Conservation (phyloP, 176 grass and related monocot genomes). For the Themeda triandra region DNA sequence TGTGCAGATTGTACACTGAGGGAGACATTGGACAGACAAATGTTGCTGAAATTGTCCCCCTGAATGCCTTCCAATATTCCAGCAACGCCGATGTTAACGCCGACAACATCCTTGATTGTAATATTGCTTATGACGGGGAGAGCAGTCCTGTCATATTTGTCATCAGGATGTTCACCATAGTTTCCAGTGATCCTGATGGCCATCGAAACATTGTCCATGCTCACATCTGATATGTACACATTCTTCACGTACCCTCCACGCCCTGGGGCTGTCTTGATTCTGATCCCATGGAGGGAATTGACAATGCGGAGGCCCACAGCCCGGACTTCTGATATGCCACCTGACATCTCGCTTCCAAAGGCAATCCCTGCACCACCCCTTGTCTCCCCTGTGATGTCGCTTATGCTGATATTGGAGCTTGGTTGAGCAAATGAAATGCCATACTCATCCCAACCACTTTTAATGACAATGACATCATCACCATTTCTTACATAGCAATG, state of each 20-base stretch:
- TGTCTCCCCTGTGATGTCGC: conserved; percentile 56
- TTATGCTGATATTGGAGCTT: conserved; percentile 90
- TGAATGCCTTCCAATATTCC: conserved; percentile 76
- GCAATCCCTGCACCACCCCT: conserved; percentile 75
- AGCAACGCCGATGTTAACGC: conserved; percentile 53
- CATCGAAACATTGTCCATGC: conserved; percentile 76
- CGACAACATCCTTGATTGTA: conserved; percentile 65
- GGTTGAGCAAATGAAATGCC: conserved; percentile 81
- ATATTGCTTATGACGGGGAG: conserved; percentile 78
- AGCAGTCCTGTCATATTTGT: conserved; percentile 64
- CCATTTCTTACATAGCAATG: conserved; percentile 87
- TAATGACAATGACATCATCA: conserved; percentile 76
- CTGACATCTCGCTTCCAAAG: conserved; percentile 97
- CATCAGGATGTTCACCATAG: conserved; percentile 78
- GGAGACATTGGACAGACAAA: conserved; percentile 82
- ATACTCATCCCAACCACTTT: conserved; percentile 97
- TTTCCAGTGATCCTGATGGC: conserved; percentile 82
- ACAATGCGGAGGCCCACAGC: conserved; percentile 58
- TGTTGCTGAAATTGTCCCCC: conserved; percentile 83
- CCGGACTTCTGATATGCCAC: conserved; percentile 69
- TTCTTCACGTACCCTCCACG: conserved; percentile 80
- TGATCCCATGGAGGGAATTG: conserved; percentile 81
- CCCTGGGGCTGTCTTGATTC: conserved; percentile 81
- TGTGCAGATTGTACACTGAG: conserved; percentile 55
- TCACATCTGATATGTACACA: conserved; percentile 63